Percentiles rank a stretch among this genome's conserved stretches.
phyloP scores from a whole-genome alignment of 2,329 filamentous ascomycete species.

The Dissoconium aciculare region DNA sequence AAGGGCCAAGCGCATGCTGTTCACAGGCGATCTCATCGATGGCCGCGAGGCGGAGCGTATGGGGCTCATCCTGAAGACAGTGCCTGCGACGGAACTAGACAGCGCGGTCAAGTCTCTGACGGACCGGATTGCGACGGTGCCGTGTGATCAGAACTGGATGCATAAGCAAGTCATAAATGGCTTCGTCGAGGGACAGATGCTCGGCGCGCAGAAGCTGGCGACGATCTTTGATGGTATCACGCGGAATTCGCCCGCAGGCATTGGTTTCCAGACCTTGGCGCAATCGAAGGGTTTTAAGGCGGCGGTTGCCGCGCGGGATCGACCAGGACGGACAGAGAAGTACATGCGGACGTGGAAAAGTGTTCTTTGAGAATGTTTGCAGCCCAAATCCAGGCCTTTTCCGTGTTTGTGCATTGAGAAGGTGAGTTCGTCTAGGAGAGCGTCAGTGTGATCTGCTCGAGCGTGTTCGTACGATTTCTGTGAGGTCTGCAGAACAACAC shows the following conservation, averaged over 20 bases:
- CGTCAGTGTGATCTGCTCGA: background rate
- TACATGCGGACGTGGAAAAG: slow-evolving; percentile 10
- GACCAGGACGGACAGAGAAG: slow-evolving; percentile 7
- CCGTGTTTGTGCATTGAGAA: background rate
- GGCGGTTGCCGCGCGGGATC: slow-evolving; percentile 4
- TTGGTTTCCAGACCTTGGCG: slow-evolving; percentile 6
- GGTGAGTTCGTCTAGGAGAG: background rate
- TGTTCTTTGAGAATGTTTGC: background rate
- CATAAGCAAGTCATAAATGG: slow-evolving; percentile 10
- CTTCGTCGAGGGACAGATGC: slow-evolving; percentile 6
- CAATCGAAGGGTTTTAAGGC: slow-evolving; percentile 5
- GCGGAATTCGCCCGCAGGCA: slow-evolving; percentile 5
- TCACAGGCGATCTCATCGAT: slow-evolving; percentile 5
- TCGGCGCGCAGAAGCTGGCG: slow-evolving; percentile 7
- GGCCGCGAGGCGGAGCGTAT: slow-evolving; percentile 6
- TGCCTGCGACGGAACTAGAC: slow-evolving; percentile 2
- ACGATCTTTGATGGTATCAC: slow-evolving; percentile 8
- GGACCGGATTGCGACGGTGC: slow-evolving; percentile 7
- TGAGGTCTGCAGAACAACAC: too few relatives aligned
- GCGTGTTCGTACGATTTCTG: too few relatives aligned
- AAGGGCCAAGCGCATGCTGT: slow-evolving; percentile 3
- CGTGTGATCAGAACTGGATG: slow-evolving; percentile 9
- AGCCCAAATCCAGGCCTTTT: background rate
- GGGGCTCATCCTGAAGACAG: slow-evolving; percentile 6
- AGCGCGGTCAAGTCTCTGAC: slow-evolving; percentile 3